phyloP scores from a whole-genome alignment of 2,329 filamentous ascomycete species.

The Ustilaginoidea virens region DNA sequence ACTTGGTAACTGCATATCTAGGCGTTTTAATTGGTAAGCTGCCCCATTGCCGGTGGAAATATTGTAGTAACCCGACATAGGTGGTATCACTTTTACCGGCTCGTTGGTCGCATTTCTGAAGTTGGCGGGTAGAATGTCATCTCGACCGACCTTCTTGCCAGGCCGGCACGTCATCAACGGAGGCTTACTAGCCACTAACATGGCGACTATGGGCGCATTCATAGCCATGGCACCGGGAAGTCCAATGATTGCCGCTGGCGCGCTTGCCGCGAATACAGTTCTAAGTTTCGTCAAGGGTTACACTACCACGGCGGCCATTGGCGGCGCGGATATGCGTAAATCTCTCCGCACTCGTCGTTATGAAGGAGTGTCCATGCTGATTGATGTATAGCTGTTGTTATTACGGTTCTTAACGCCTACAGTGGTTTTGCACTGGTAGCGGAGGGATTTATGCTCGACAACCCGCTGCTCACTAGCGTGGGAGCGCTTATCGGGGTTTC shows the following conservation, averaged over 20 bases:
- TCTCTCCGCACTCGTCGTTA: constrained; percentile 1
- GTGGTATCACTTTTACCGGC: constrained; percentile 79
- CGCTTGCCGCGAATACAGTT: constrained; percentile 58
- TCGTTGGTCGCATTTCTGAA: constrained; percentile 85
- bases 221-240: constrained; percentile 67
- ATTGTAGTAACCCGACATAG: constrained; percentile 12
- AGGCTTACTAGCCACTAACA: constrained; percentile 57
- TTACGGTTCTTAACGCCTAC: constrained; percentile 81
- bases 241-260: constrained; percentile 63
- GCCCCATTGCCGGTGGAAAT: not conserved
- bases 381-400: constrained; percentile 47
- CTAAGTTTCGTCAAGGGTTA: constrained; percentile 77
- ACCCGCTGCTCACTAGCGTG: constrained; percentile 69
- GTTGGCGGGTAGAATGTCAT: constrained; percentile 69
- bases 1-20: constrained; percentile 74
- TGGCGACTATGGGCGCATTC: constrained; percentile 73
- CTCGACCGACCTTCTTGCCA: constrained; percentile 54
- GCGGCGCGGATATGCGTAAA: constrained; percentile 78
- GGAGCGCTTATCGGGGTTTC: constrained; percentile 79
- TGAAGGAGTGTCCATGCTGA: constrained; percentile 4
- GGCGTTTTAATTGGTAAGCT: constrained; percentile 60
- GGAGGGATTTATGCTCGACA: constrained; percentile 84
- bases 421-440: constrained; percentile 82
- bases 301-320: constrained; percentile 77
- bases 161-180: constrained; percentile 65